Evolutionary conservation across 371 early-diverging fungal species (phyloP), one percentile per base, ranked within the genome.

Genomic region (Mortierella sp.): DNA sequence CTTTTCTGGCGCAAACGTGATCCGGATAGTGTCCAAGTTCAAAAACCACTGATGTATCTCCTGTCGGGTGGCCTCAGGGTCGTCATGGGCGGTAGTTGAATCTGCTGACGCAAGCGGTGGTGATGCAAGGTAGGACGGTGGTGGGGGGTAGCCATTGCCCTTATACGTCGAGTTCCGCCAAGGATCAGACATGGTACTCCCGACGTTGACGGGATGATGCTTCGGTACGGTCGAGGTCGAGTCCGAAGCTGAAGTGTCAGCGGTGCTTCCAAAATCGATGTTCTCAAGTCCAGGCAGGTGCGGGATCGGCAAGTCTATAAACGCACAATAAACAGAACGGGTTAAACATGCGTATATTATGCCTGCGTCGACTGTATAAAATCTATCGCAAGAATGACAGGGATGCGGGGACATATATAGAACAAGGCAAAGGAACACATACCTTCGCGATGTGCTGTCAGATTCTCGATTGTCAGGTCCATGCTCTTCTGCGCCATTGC

Each of bases 401-500:
- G n/a, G n/a, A n/a, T n/a, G n/a, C n/a, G n/a, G n/a, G n/a, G n/a
- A n/a, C n/a, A n/a, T n/a, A n/a, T n/a, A n/a, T n/a, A n/a, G n/a
- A n/a, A n/a, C n/a, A n/a, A n/a, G n/a, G n/a, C 37, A 7, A 34
- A 34, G 14, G 37, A 34, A 34, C 37, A 23, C n/a, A 50, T 72
- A 84, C 84, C 87, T 56, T 85, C 78, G 54, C 72, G 82, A 62
- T 85, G 85, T 12, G 82, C 78, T 12, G 76, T 64, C 9, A 89
- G 56, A 51, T 79, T 83, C 30, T 87, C 88, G 46, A 86, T 72
- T 8, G 72, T 78, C 11, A 82, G 70, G 79, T 89, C 85, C 87
- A 92, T 90, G 78, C 89, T 88, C 68, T 92, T 90, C 71, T 94
- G 94, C 4, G 91, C 92, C 62, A 92, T 82, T 23, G 88, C 91